Evolutionary conservation across 345 rosid species (phyloP).

Genomic region (Camelina sativa): DNA sequence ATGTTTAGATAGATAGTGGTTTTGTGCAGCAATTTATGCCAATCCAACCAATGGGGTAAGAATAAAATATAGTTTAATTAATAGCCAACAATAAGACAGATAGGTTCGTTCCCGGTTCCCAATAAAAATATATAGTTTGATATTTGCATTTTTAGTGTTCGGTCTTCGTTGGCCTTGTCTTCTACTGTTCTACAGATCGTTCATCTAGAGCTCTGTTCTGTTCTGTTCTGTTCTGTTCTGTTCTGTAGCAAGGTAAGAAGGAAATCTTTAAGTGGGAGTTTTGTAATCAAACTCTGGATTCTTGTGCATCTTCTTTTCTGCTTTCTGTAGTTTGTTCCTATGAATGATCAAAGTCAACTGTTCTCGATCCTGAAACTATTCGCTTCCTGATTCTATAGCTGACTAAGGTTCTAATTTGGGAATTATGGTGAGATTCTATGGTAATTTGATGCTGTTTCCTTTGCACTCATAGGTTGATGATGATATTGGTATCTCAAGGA

Average conservation of each 20-base stretch:
- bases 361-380: not conserved
- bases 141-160: too few species aligned
- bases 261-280: slow-evolving; percentile 4
- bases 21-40: too few species aligned
- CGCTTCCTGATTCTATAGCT: not conserved
- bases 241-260: slow-evolving; percentile 7
- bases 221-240: slow-evolving; percentile 2
- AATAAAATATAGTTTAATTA: too few species aligned
- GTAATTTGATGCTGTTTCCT: not conserved
- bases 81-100: too few species aligned
- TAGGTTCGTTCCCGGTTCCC: too few species aligned
- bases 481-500: slow-evolving; percentile 15
- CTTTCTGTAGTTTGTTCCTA: not conserved
- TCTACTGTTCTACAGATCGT: not conserved
- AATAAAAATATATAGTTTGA: too few species aligned
- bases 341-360: not conserved
- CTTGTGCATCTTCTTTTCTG: not conserved
- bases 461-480: not conserved
- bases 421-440: not conserved
- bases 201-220: not conserved
- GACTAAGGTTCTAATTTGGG: slow-evolving; percentile 14
- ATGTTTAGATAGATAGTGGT: too few species aligned
- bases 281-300: slow-evolving; percentile 7
- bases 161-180: slow-evolving; percentile 19
- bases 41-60: too few species aligned